These are phyloP conservation scores for Leishmania tropica DNA, from an alignment of 208 protist species.

Conservation along the genomic window DNA sequence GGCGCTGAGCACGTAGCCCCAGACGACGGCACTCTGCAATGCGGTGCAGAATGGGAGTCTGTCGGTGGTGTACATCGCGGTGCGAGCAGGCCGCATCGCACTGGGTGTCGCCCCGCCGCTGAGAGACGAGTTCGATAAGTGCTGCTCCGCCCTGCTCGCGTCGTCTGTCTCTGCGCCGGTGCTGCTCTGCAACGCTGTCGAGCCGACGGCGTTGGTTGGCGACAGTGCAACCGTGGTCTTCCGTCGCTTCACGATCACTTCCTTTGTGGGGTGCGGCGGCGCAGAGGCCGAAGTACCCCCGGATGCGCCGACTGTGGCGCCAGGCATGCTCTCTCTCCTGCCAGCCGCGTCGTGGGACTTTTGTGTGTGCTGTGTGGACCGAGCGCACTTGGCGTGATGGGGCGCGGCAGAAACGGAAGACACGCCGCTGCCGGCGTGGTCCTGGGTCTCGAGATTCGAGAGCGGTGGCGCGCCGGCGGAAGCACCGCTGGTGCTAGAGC, in stretches of 20 bases:
- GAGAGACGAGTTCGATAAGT: conserved; percentile 9
- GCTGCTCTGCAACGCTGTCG: background rate
- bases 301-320: background rate
- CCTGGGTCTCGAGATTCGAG: background rate
- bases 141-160: conserved; percentile 1
- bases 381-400: background rate
- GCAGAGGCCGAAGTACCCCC: background rate
- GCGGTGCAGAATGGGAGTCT: conserved; percentile 9
- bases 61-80: background rate
- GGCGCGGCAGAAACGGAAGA: background rate
- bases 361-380: background rate
- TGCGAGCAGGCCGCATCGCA: background rate
- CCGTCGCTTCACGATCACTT: conserved; percentile 1
- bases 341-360: background rate
- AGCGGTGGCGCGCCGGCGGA: background rate
- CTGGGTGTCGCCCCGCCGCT: background rate
- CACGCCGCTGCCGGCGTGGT: too few relatives aligned
- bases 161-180: background rate
- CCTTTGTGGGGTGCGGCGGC: conserved; percentile 2
- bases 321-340: background rate
- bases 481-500: background rate
- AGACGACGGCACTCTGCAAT: conserved; percentile 24
- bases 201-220: background rate
- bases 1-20: conserved; percentile 50
- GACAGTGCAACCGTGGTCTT: background rate